phyloP scores from a whole-genome alignment of 805 yeast species.

The Metschnikowia noctiluminum region DNA sequence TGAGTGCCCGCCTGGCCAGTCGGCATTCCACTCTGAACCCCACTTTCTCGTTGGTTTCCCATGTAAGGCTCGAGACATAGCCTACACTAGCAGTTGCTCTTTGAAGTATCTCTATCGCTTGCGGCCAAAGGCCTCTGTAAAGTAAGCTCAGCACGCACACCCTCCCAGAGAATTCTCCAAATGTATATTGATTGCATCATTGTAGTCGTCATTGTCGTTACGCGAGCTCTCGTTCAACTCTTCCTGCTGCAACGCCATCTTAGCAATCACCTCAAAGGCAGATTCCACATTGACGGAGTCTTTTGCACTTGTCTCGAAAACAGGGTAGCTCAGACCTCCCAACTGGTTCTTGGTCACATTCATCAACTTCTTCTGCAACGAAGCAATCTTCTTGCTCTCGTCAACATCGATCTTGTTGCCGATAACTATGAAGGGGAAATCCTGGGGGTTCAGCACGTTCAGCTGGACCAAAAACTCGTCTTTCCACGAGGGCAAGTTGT shows the following conservation, averaged over 20 bases:
- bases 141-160: slow-evolving; percentile 59
- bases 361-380: slow-evolving; percentile 49
- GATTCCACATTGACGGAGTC: slow-evolving; percentile 92
- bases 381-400: slow-evolving; percentile 76
- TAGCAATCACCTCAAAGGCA: slow-evolving; percentile 93
- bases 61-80: too few species aligned
- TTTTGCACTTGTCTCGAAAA: slow-evolving; percentile 97
- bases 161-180: slow-evolving; percentile 75
- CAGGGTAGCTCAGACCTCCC: slow-evolving; percentile 70
- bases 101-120: too few species aligned
- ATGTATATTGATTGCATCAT: slow-evolving; percentile 94
- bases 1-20: too few species aligned
- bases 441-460: slow-evolving; percentile 88
- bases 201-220: slow-evolving; percentile 63
- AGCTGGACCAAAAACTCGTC: slow-evolving; percentile 95
- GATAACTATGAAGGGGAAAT: slow-evolving; percentile 90
- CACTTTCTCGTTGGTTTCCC: too few species aligned
- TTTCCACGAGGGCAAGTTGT: slow-evolving; percentile 85
- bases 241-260: slow-evolving; percentile 94
- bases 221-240: slow-evolving; percentile 80
- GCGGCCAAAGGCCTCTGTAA: background rate
- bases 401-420: slow-evolving; percentile 96
- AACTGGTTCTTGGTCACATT: slow-evolving; percentile 43
- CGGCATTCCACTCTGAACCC: too few species aligned
- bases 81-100: too few species aligned